Evolutionary conservation across 1,284 basidiomycete species (phyloP).

Genomic region (Trichosporon coremiiforme): DNA sequence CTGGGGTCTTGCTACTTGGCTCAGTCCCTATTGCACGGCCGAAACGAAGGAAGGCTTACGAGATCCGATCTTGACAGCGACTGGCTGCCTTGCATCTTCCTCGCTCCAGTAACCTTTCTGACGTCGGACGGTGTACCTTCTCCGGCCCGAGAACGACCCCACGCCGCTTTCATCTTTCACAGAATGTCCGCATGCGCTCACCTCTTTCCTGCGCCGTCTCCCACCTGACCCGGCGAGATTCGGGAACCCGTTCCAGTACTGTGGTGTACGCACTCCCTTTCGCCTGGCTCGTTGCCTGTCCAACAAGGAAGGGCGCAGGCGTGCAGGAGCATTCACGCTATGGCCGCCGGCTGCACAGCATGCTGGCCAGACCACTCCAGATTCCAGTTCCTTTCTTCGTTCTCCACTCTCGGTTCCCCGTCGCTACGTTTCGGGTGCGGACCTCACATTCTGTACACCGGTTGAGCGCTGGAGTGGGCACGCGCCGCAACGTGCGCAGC

Average conservation of each 20-base stretch:
- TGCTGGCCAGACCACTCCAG: neutral
- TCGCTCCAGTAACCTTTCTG: too few relatives aligned
- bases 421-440: neutral
- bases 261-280: neutral
- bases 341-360: neutral
- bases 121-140: too few relatives aligned
- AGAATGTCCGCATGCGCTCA: neutral
- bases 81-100: too few relatives aligned
- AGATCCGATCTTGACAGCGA: too few relatives aligned
- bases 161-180: neutral
- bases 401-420: neutral
- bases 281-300: neutral
- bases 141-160: neutral
- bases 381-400: neutral
- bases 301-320: neutral
- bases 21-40: too few relatives aligned
- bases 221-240: neutral
- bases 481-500: neutral
- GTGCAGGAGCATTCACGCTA: neutral
- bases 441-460: neutral
- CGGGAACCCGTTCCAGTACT: neutral
- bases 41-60: neutral
- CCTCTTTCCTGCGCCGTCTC: too few relatives aligned
- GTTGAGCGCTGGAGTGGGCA: neutral
- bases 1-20: too few relatives aligned